Evolutionary conservation across 2,329 filamentous ascomycete species (phyloP).

Genomic region (Fusarium compactum): DNA sequence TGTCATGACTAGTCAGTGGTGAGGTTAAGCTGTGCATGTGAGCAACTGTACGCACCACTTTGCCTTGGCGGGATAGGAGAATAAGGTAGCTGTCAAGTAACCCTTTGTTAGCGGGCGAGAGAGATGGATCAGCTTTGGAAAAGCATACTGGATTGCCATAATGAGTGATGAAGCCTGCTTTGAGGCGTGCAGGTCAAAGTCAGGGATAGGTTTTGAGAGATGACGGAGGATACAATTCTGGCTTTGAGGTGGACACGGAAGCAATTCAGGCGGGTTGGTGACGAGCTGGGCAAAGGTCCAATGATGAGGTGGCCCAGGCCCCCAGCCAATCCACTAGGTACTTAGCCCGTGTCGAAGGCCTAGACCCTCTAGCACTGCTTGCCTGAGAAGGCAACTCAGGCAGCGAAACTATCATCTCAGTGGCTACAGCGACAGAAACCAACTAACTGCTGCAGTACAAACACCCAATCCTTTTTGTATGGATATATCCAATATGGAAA

Average conservation of each 20-base stretch:
- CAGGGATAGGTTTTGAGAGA: slow-evolving; percentile 28
- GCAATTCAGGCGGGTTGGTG: slow-evolving; percentile 49
- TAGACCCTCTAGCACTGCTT: not conserved
- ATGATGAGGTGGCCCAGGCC: slow-evolving; percentile 26
- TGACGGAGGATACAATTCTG: slow-evolving; percentile 44
- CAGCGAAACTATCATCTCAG: not conserved
- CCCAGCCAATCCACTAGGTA: slow-evolving; percentile 24
- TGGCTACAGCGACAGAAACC: not conserved
- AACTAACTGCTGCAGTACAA: not conserved
- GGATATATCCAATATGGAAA: not conserved
- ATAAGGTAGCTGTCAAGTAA: slow-evolving; percentile 83
- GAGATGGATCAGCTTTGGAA: slow-evolving; percentile 18
- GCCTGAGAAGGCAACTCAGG: slow-evolving; percentile 4
- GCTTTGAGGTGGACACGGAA: slow-evolving; percentile 45
- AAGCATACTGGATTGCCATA: slow-evolving; percentile 61
- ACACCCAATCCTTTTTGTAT: not conserved
- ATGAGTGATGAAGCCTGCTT: slow-evolving; percentile 45
- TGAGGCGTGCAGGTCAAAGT: slow-evolving; percentile 37
- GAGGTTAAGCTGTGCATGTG: slow-evolving; percentile 16
- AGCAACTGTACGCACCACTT: slow-evolving; percentile 81
- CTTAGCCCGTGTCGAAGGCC: not conserved
- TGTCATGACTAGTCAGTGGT: slow-evolving; percentile 57
- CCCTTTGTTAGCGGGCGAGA: slow-evolving; percentile 39
- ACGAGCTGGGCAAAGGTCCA: slow-evolving; percentile 39
- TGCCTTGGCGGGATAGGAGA: slow-evolving; percentile 96